Conservation (phyloP, 192 early-diverging fungal species). For the Coemansia sp. region DNA sequence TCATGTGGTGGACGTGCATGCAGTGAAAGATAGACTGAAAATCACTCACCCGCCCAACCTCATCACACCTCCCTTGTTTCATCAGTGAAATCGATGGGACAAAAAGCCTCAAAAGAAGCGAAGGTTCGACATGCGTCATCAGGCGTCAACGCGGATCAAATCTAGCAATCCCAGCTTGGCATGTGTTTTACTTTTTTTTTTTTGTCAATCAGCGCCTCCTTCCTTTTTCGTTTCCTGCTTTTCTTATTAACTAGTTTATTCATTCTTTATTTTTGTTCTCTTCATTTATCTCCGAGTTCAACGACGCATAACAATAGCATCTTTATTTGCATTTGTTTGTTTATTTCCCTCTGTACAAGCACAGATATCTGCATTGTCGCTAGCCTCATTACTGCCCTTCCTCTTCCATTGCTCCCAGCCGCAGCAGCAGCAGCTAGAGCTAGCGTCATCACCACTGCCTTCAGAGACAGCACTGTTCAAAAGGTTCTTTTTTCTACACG, state of each 20-base stretch:
- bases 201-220: not conserved
- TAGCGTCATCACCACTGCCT: not conserved
- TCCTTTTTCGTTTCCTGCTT: not conserved
- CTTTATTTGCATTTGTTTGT: not conserved
- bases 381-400: not conserved
- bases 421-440: not conserved
- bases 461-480: too few relatives aligned
- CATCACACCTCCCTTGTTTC: too few relatives aligned
- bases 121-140: too few relatives aligned
- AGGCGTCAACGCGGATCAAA: too few relatives aligned
- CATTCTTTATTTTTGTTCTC: not conserved
- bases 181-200: too few relatives aligned
- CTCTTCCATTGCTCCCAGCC: not conserved
- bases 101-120: too few relatives aligned
- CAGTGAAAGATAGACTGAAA: too few relatives aligned
- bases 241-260: not conserved
- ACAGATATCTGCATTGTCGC: conserved; percentile 1
- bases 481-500: too few relatives aligned
- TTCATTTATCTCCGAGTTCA: not conserved
- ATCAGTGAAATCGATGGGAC: too few relatives aligned
- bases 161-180: too few relatives aligned
- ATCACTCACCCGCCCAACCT: too few relatives aligned
- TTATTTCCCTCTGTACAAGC: not conserved
- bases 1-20: too few relatives aligned
- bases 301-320: not conserved